Conservation (phyloP, 805 yeast species). For the Ogataea trehaloabstinens region DNA sequence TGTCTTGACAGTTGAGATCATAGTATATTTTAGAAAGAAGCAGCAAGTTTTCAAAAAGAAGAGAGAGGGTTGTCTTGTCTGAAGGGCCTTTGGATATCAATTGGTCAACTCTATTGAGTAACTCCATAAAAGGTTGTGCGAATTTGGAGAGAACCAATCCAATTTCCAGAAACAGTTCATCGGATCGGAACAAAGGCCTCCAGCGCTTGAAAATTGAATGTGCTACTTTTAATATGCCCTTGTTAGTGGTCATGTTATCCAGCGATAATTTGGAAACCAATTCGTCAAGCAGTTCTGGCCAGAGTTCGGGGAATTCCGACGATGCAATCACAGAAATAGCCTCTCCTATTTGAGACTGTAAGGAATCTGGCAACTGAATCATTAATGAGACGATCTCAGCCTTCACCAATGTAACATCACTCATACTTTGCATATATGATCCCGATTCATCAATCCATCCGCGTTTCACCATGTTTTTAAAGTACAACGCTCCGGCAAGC, state of each 20-base stretch:
- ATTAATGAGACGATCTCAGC: conserved; percentile 78
- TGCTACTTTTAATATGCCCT: conserved; percentile 86
- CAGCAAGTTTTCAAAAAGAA: conserved; percentile 67
- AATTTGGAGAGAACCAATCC: conserved; percentile 83
- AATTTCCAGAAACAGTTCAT: conserved; percentile 84
- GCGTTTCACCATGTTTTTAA: conserved; percentile 81
- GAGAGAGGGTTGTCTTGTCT: conserved; percentile 49
- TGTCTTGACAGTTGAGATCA: conserved; percentile 95
- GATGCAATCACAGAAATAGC: conserved; percentile 91
- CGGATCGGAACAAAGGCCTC: conserved; percentile 92
- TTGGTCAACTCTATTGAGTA: conserved; percentile 66
- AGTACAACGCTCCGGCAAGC: conserved; percentile 85
- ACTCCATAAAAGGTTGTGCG: conserved; percentile 70
- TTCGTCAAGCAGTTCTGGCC: conserved; percentile 77
- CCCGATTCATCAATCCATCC: conserved; percentile 94
- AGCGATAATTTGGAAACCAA: conserved; percentile 63
- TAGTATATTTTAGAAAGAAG: conserved; percentile 78
- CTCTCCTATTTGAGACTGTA: conserved; percentile 94
- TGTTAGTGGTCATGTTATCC: conserved; percentile 70
- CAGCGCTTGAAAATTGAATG: conserved; percentile 95
- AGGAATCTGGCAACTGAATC: conserved; percentile 73
- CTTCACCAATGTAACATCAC: conserved; percentile 70
- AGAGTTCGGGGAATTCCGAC: conserved; percentile 88
- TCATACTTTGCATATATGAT: conserved; percentile 54
- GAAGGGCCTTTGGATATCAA: conserved; percentile 47